Evolutionary conservation across 108 stramenopile species (phyloP).

Genomic region (Nitzschia sp.): DNA sequence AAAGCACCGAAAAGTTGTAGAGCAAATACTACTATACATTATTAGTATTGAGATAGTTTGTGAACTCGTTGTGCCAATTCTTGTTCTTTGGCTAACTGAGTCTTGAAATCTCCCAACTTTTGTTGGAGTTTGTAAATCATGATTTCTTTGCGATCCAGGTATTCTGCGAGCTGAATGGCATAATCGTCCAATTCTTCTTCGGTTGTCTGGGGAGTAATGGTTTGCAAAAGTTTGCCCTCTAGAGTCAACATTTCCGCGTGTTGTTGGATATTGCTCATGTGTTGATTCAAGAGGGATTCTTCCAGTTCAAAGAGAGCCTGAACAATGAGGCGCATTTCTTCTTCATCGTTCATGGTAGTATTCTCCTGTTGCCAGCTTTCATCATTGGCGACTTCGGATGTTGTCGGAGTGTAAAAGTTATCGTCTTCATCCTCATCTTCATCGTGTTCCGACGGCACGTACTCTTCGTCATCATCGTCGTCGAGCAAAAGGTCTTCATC

Average conservation of each 20-base stretch:
- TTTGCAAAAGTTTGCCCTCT: slow-evolving; percentile 90
- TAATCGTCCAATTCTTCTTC: slow-evolving; percentile 79
- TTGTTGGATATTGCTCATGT: slow-evolving; percentile 88
- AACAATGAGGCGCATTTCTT: slow-evolving; percentile 83
- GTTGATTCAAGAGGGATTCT: slow-evolving; percentile 92
- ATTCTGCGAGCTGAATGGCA: slow-evolving; percentile 84
- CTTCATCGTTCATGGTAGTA: slow-evolving; percentile 41
- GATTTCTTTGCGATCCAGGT: slow-evolving; percentile 84
- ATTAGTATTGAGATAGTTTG: slow-evolving; percentile 23
- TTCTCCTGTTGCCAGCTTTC: not conserved
- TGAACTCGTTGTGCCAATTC: slow-evolving; percentile 20
- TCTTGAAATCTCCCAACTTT: slow-evolving; percentile 62
- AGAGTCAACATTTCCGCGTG: slow-evolving; percentile 94
- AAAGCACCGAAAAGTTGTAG: no score
- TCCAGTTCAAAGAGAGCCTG: slow-evolving; percentile 90
- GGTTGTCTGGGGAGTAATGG: slow-evolving; percentile 70
- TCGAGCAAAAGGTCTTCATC: slow-evolving; percentile 12
- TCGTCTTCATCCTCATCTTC: slow-evolving; percentile 9
- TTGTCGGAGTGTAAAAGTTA: not conserved
- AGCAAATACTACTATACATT: no score
- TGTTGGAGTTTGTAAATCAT: slow-evolving; percentile 64
- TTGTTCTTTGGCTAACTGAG: slow-evolving; percentile 27
- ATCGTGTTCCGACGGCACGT: slow-evolving; percentile 6
- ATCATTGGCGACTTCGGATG: not conserved
- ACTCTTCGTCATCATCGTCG: slow-evolving; percentile 26